Evolutionary conservation across 2,329 filamentous ascomycete genomes (phyloP), one percentile per base, ranked within the genome.

Genomic region (Diaporthe sp.): DNA sequence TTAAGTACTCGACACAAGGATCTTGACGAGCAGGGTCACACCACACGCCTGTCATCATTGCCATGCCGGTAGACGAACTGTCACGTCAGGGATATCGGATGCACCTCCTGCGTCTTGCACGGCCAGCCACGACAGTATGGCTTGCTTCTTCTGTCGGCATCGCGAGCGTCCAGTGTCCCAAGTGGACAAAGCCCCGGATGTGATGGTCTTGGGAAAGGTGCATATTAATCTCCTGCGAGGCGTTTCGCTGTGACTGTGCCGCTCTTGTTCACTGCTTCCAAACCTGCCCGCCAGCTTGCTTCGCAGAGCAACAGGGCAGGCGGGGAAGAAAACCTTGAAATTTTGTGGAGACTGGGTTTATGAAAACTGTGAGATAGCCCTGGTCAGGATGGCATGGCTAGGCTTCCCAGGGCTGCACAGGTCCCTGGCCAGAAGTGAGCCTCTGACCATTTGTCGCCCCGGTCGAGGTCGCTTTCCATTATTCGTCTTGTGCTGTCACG

Each of bases 171-270:
- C 56, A 61, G 56, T 63, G 44, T 75, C 44, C 30, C 70, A 61
- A 44, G 63, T 50, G 42, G 47, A 59, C 17, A 25, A 73, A 70
- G 39, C 55, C 72, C 32, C 53, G 13, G 32, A 17, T 59, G 74
- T 75, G 74, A 75, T 75, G 74, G 55, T 39, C 56, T 50, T 55
- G 69, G 69, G 68, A 25, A 63, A 44, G 72, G 56, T 75, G 74
- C 72, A 75, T 61, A 39, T 51, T 53, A 71, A 75, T 74, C 66
- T 74, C 74, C 44, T 51, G 19, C 37, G 59, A 61, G 72, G 74
- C 72, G 59, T 74, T 70, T 72, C 74, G 74, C 74, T 69, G 70
- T 61, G 59, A 74, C 63, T 53, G 53, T 68, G 71, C 47, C 51
- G 71, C 53, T 59, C 22, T 59, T 42, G 47, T 42, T 50, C 55